Base-by-base conservation (phyloP, 148 eudicot species). In the Rhododendron mucronatum region DNA sequence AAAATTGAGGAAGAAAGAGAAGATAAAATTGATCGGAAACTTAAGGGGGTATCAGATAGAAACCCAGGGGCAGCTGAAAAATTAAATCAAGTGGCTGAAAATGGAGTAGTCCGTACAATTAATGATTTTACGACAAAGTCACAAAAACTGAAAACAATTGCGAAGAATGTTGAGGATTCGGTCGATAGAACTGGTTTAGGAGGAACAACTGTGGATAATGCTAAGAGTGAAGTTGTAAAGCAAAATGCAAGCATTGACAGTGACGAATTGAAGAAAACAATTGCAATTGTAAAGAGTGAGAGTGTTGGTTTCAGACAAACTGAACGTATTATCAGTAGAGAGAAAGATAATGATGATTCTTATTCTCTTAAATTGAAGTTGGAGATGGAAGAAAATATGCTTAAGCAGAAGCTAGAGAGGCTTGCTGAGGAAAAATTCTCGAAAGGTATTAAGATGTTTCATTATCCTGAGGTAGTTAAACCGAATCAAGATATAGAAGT, bases 401-500 rank as follows among this genome's bases (percentile, higher is more conserved):
- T 89, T 80, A 91, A 88, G 84, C 91, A 94, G 89, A 91, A 86
- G 63, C 65, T 95, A 50, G 90, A 90, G 82, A 91, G 92, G 91
- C 91, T 94, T 89, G 95, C 98, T 2, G 91, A 88, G 88, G 92
- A 87, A 82, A 95, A 90, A 65, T 88, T 92, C 65, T 92, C 84
- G 33, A 89, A 89, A 85, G 96, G 94, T 80, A 91, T 86, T 84
- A 95, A 89, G 89, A 61, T 95, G 61, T 97, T 97, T 87, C 82
- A 86, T 78, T 95, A 93, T 88, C 98, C 99, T 4, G 90, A 87
- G 88, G 87, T 87, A 35, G 94, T 92, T 81, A 93, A 91, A 86
- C 96, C 98, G 35, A 96, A 85, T 89, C 87, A 89, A 87, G 93
- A 90, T 78, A 88, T 97, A 37, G 98, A 93, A 85, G 78, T 97